A percentile compares a stretch with the other conserved stretches of the same genome.
Conservation (phyloP, 2,329 filamentous ascomycete species). For the Zarea fungicola region DNA sequence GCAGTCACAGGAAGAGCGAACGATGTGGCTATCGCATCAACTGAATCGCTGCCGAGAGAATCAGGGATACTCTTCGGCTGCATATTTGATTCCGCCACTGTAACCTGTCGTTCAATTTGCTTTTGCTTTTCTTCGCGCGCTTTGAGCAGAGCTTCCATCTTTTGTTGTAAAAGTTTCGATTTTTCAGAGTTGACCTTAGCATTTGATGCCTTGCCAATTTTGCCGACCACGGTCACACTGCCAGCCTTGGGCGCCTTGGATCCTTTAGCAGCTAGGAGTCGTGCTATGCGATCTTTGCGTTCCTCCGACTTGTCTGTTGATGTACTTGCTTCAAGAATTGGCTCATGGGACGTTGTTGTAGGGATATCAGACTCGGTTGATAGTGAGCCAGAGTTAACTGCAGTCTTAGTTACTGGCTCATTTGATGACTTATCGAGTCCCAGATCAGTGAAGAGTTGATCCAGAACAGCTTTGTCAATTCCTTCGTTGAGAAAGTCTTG, state of each 20-base stretch:
- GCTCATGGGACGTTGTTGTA: neutral
- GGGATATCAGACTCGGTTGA: neutral
- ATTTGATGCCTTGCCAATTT: conserved; percentile 31
- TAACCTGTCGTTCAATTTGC: conserved; percentile 8
- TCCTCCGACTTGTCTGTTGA: conserved; percentile 45
- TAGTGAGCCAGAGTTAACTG: neutral
- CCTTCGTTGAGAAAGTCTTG: conserved; percentile 69
- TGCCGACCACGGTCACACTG: conserved; percentile 11
- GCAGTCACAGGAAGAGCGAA: neutral
- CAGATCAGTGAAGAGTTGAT: conserved; percentile 62
- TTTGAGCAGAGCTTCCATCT: conserved; percentile 69
- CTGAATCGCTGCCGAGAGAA: neutral
- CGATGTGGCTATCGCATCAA: neutral
- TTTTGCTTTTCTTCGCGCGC: conserved; percentile 39
- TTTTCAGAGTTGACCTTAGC: conserved; percentile 57
- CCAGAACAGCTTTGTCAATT: conserved; percentile 58
- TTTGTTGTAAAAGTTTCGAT: conserved; percentile 67
- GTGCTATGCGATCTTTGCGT: conserved; percentile 71
- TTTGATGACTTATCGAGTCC: conserved; percentile 44
- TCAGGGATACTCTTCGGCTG: too few species aligned
- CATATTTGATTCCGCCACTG: neutral
- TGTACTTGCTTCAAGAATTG: neutral
- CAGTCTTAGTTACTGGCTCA: neutral
- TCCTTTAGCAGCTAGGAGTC: conserved; percentile 67
- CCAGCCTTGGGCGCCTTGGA: conserved; percentile 39